Percentiles rank a stretch among this genome's conserved stretches.
These are phyloP conservation scores for Posidonia oceanica DNA, from an alignment of 116 monocot species.

Conservation along the genomic window DNA sequence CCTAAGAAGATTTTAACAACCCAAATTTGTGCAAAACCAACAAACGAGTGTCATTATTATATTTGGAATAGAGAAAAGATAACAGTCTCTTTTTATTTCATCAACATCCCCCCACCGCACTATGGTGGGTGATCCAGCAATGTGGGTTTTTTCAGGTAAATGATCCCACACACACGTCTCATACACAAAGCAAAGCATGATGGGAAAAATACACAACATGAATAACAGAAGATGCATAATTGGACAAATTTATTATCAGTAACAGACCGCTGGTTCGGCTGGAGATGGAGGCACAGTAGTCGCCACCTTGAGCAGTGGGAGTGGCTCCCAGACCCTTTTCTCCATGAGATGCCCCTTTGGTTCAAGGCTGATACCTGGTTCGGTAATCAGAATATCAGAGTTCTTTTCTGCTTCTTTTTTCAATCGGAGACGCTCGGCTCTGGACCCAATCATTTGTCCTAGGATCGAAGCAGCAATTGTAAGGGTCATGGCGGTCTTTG, in stretches of 20 bases:
- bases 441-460: slow-evolving; percentile 84
- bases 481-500: slow-evolving; percentile 85
- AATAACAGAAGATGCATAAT: background rate
- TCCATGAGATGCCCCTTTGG: background rate
- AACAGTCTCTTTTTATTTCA: too few species aligned
- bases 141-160: background rate
- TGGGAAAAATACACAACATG: background rate
- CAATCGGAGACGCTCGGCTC: slow-evolving; percentile 66
- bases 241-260: background rate
- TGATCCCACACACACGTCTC: background rate
- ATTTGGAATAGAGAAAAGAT: too few species aligned
- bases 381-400: background rate
- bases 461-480: slow-evolving; percentile 87
- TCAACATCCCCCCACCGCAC: too few species aligned
- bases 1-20: too few species aligned
- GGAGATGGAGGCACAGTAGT: background rate
- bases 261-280: slow-evolving; percentile 5
- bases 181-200: background rate
- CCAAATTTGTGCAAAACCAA: too few species aligned
- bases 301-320: slow-evolving; percentile 6
- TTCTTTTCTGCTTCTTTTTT: slow-evolving; percentile 8
- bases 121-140: too few species aligned
- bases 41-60: too few species aligned
- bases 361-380: background rate
- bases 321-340: slow-evolving; percentile 4